Evolutionary conservation across 2,329 filamentous ascomycete species (phyloP).

Genomic region (Chalara sp.): DNA sequence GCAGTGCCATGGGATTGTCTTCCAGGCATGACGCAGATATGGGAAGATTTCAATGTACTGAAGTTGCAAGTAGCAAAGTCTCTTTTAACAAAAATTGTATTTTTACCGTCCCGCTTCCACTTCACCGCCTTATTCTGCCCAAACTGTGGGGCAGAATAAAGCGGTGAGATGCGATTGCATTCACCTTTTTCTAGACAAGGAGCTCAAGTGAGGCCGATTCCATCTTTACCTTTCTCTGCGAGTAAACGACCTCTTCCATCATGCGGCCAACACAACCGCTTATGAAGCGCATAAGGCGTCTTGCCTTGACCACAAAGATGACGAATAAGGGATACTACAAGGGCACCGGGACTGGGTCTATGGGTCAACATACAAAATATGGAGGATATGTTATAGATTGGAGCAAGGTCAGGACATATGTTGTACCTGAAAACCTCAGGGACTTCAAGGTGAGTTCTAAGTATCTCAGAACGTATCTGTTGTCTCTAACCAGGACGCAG

Average conservation of each 20-base stretch:
- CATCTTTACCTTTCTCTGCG: too few species aligned
- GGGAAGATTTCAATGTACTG: not conserved
- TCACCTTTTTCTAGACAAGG: too few species aligned
- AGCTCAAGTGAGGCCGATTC: too few species aligned
- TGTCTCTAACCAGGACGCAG: slow-evolving; percentile 36
- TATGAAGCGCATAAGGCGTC: slow-evolving; percentile 62
- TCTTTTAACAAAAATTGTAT: slow-evolving; percentile 15
- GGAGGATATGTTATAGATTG: slow-evolving; percentile 83
- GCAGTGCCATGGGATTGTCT: slow-evolving; percentile 28
- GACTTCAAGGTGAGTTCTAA: slow-evolving; percentile 60
- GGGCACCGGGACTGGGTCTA: slow-evolving; percentile 80
- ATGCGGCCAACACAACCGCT: slow-evolving; percentile 67
- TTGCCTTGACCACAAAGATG: slow-evolving; percentile 85
- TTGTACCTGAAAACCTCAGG: slow-evolving; percentile 63
- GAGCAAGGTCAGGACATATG: slow-evolving; percentile 84
- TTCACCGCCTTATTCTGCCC: too few species aligned
- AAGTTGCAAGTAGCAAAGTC: not conserved
- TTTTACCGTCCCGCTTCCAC: not conserved
- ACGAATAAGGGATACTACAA: slow-evolving; percentile 95
- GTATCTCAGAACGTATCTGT: not conserved
- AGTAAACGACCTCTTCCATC: slow-evolving; percentile 1
- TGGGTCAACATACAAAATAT: slow-evolving; percentile 77
- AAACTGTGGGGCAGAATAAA: not conserved
- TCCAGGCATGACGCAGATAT: slow-evolving; percentile 23
- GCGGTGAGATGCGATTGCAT: too few species aligned